Percentiles rank a stretch among this genome's conserved stretches.
These are phyloP conservation scores for Plasmodium gonderi DNA, from an alignment of 169 alveolate genomes.

Conservation along the genomic window DNA sequence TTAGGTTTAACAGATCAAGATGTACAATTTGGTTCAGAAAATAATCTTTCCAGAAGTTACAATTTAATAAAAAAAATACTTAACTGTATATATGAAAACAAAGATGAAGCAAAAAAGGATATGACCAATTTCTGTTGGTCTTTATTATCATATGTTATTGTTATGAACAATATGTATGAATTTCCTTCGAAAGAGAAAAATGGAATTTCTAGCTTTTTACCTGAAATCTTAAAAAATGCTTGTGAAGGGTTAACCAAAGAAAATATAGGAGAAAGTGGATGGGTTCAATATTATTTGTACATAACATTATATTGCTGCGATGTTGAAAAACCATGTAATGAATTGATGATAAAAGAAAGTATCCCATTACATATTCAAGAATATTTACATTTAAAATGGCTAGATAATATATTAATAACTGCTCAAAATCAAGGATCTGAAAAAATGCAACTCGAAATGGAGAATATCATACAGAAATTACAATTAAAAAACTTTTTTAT, in stretches of 20 bases:
- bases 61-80: constrained; percentile 32
- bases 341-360: constrained; percentile 80
- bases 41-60: constrained; percentile 47
- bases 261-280: constrained; percentile 86
- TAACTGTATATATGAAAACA: constrained; percentile 24
- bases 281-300: constrained; percentile 87
- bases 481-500: constrained; percentile 81
- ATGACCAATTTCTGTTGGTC: constrained; percentile 85
- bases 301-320: constrained; percentile 87
- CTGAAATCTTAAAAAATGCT: constrained; percentile 70
- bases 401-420: constrained; percentile 84
- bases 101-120: constrained; percentile 74
- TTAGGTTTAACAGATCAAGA: constrained; percentile 82
- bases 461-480: constrained; percentile 83
- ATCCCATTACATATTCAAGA: constrained; percentile 86
- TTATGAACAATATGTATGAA: constrained; percentile 80
- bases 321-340: constrained; percentile 87
- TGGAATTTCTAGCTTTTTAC: constrained; percentile 50
- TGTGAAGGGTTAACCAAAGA: constrained; percentile 77
- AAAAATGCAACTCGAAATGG: constrained; percentile 87
- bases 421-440: constrained; percentile 90
- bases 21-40: constrained; percentile 58
- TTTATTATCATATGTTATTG: constrained; percentile 77
- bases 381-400: constrained; percentile 87
- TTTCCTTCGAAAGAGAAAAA: constrained; percentile 61